Evolutionary conservation across 805 yeast species (phyloP), one percentile per base, ranked within the genome.

Genomic region (Jamesozyma rosinii): DNA sequence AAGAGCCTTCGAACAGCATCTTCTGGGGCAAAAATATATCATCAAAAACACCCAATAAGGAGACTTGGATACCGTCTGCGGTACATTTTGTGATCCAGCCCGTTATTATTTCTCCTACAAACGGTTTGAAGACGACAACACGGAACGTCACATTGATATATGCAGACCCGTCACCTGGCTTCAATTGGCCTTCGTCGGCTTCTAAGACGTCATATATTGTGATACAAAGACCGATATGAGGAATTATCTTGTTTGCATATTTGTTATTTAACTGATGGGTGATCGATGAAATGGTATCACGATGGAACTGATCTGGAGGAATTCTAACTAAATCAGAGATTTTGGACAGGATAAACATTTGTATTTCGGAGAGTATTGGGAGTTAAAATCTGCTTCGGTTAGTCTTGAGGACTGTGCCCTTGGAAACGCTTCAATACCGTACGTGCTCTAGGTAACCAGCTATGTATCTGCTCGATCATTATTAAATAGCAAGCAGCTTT

Each of bases 1-100:
- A 73, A 59, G 87, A 77, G 30, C 75, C 75, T 56, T 89, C 96
- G 59, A 92, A 92, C 36, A 92, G 64, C 68, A 83, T 73, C 41
- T 79, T 71, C 52, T 81, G 81, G 6, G 97, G 97, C 47, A 92
- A 82, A 61, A 86, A 85, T 10, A 92, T 79, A 62, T 92, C 97
- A 61, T 88, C 88, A 59, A 92, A 92, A 61, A 92, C 83, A 48
- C 83, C 95, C 72, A 87, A 72, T 10, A 57, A 40, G 13, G 62
- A 56, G 17, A 70, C 79, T 59, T 85, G 83, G 47, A 92, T 77
- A 2, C 98, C 98, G 42, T 88, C 94, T 19, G 78, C 75, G 3
- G 88, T 75, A 66, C 95, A 85, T 51, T 87, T 84, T 35, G 87
- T 79, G 29, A 92, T 86, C 90, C 95, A 87, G 1, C 98, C 98